These are phyloP conservation scores for Oidiodendron maius DNA, from an alignment of 495 filamentous ascomycete genomes.

Conservation along the genomic window DNA sequence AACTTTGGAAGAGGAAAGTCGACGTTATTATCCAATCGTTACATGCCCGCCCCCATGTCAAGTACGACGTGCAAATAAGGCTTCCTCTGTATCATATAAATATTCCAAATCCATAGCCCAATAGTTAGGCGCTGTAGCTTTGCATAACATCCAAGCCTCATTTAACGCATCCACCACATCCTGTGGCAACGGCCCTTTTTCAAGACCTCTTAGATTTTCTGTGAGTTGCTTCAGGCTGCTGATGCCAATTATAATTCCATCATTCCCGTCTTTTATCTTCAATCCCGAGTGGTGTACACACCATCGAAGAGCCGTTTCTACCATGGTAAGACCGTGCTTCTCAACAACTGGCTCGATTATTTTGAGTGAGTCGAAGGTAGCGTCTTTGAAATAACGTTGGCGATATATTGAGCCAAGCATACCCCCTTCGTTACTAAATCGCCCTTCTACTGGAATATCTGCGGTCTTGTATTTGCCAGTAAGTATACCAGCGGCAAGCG, in stretches of 20 bases:
- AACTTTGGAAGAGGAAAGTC: no score
- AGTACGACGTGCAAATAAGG: no score
- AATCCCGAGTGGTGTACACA: neutral
- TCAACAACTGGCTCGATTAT: neutral
- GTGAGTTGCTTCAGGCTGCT: neutral
- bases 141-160: neutral
- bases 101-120: slow-evolving; percentile 74
- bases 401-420: neutral
- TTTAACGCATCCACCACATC: neutral
- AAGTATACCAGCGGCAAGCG: slow-evolving; percentile 74
- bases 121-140: slow-evolving; percentile 39
- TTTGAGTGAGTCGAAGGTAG: neutral
- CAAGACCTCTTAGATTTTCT: neutral
- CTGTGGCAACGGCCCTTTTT: neutral
- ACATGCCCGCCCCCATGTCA: no score
- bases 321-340: neutral
- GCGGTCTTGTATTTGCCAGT: slow-evolving; percentile 64
- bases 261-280: neutral
- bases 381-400: neutral
- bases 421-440: neutral
- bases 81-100: slow-evolving; percentile 58
- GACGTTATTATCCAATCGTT: no score
- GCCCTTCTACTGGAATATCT: neutral
- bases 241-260: neutral
- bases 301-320: neutral